Evolutionary conservation across 306 rosid genomes (phyloP), one percentile per base, ranked within the genome.

Genomic region (Prunus mume): DNA sequence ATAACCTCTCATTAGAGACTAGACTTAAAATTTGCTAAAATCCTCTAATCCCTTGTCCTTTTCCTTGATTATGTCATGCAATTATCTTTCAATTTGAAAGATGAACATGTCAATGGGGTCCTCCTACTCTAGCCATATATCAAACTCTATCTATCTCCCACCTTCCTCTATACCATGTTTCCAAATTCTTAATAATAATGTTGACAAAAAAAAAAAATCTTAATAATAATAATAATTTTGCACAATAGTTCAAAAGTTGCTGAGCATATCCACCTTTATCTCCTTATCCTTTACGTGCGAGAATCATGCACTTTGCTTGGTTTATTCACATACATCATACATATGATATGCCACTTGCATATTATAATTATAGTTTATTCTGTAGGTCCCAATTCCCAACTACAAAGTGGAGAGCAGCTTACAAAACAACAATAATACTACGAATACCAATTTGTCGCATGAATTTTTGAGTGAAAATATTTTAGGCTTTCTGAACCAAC

Each of bases 251-350:
- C 49, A 56, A 65, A 75, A 43, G 82, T 69, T 60, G 54, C 76
- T 19, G 67, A 77, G 79, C 84, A 79, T 75, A 69, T 82, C 87
- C 81, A 46, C 77, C 65, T 74, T 62, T 73, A 82, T 85, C 80
- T 76, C 68, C 89, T 85, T 83, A 81, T 85, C 88, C 84, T 76
- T 11, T 67, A n/a, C 18, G 73, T 24, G 57, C 54, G 41, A 68
- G 80, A 74, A 68, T 61, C 86, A 12, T 55, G 73, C 86, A 78
- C 75, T 60, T 68, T 78, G 79, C 54, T 80, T 58, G 79, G 76
- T 58, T 69, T 51, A 69, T 81, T 82, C 69, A 19, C n/a, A 24
- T 52, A 68, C 49, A n/a, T 71, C 75, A 71, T 13, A 57, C 41
- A 41, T 22, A 46, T 6, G 9, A 49, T 32, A 7, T 64, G 55